Conservation (phyloP, 2,329 filamentous ascomycete species). For the Stylonectria norvegica region DNA sequence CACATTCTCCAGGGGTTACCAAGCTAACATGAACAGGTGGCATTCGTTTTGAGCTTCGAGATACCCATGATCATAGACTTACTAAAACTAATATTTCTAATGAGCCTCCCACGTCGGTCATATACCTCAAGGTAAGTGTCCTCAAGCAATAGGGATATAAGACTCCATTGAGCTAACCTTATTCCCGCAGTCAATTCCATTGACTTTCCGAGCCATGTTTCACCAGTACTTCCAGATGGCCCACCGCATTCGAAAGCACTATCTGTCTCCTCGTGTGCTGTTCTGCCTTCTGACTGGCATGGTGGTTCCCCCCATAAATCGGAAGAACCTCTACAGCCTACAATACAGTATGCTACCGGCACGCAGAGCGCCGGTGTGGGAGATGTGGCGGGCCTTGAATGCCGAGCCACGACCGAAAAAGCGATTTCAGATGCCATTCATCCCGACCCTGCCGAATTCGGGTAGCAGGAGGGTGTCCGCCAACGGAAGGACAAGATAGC, state of each 20-base stretch:
- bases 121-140: conserved; percentile 70
- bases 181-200: conserved; percentile 75
- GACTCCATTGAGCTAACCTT: conserved; percentile 1
- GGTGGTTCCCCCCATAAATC: conserved; percentile 91
- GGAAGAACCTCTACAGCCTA: conserved; percentile 90
- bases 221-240: conserved; percentile 96
- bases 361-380: conserved; percentile 70
- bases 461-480: conserved; percentile 28
- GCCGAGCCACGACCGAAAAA: conserved; percentile 45
- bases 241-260: conserved; percentile 89
- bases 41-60: conserved; percentile 84
- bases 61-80: conserved; percentile 56
- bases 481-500: conserved; percentile 28
- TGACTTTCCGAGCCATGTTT: conserved; percentile 92
- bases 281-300: conserved; percentile 84
- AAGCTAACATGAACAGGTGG: conserved; percentile 40
- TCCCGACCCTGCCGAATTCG: conserved; percentile 32
- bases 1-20: neutral
- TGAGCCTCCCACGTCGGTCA: conserved; percentile 70
- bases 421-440: conserved; percentile 35
- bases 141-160: neutral
- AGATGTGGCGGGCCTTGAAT: conserved; percentile 78
- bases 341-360: conserved; percentile 98
- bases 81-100: conserved; percentile 38
- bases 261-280: conserved; percentile 83